Evolutionary conservation across 139 green algal species (phyloP), one percentile per base, ranked within the genome.

Genomic region (Trebouxia sp.): DNA sequence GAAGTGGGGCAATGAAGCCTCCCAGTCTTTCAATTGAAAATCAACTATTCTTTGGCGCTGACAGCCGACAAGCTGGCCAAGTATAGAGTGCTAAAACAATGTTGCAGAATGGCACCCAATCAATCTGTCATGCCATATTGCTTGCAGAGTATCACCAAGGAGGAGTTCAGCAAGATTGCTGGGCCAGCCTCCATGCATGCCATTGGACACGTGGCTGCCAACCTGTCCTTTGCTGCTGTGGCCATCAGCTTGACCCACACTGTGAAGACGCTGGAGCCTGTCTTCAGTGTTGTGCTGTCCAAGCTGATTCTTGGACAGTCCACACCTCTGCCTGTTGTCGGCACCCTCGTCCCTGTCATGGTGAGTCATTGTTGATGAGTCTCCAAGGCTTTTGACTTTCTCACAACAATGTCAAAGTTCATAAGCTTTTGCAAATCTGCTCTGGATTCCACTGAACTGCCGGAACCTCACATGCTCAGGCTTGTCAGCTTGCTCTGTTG

Each of bases 211-310:
- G 89, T 98, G 17, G 94, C 96, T 5, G 95, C 95, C 83, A 99
- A 99, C 89, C 89, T 99, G 76, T 98, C 94, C 11, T 99, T 99
- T 84, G 96, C 95, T 10, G 94, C 96, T 11, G 96, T 99, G 35
- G 96, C 96, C 70, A 98, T 99, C 83, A 97, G 91, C 7, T 92
- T 99, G 51, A 99, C 96, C 7, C 96, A 99, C 94, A 99, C 96
- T 4, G 94, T 98, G 51, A 98, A 98, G 92, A 98, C 96, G 3
- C 84, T 99, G 84, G 96, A 99, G 91, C 96, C 96, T 3, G 97
- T 94, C 28, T 99, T 99, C 91, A 98, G 95, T 72, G 95, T 97
- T 4, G 69, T 96, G 24, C 90, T 97, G 32, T 91, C 83, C 17
- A 89, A 91, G 75, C 38, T 97, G 41, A 85, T 99, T 30, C 86